phyloP scores from a whole-genome alignment of 2,329 filamentous ascomycete genomes.

The Neoarthrinium moseri region DNA sequence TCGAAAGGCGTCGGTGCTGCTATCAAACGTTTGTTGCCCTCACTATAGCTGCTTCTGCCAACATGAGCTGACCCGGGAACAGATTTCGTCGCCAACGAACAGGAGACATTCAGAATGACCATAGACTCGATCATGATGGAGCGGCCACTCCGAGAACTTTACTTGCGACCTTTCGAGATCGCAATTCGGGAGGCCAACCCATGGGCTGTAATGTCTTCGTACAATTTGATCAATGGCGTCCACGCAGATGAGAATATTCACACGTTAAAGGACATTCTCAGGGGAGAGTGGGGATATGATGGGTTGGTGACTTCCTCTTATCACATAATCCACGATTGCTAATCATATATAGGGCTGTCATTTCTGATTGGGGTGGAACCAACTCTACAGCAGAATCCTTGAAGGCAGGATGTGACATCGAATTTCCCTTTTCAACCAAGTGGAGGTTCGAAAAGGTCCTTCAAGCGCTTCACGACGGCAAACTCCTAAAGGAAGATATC shows the following conservation, averaged over 20 bases:
- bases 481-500: constrained; percentile 46
- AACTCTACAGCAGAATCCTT: constrained; percentile 57
- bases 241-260: constrained; percentile 58
- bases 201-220: constrained; percentile 69
- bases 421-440: constrained; percentile 56
- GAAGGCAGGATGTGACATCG: constrained; percentile 55
- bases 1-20: constrained; percentile 73
- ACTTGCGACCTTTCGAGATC: constrained; percentile 74
- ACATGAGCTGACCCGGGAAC: constrained; percentile 8
- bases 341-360: constrained; percentile 41
- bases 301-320: constrained; percentile 39
- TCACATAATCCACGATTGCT: too few relatives aligned
- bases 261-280: constrained; percentile 55
- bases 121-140: constrained; percentile 65
- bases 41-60: constrained; percentile 1
- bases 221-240: constrained; percentile 65
- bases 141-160: constrained; percentile 65
- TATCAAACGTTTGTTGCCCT: constrained; percentile 62
- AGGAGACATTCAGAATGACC: constrained; percentile 66
- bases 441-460: constrained; percentile 58
- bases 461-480: constrained; percentile 47
- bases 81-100: constrained; percentile 72
- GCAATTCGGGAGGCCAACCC: constrained; percentile 67
- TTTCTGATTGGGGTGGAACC: constrained; percentile 59
- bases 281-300: constrained; percentile 62